Base-by-base conservation (phyloP, 2,329 filamentous ascomycete genomes). In the Hypoxylon sp. region DNA sequence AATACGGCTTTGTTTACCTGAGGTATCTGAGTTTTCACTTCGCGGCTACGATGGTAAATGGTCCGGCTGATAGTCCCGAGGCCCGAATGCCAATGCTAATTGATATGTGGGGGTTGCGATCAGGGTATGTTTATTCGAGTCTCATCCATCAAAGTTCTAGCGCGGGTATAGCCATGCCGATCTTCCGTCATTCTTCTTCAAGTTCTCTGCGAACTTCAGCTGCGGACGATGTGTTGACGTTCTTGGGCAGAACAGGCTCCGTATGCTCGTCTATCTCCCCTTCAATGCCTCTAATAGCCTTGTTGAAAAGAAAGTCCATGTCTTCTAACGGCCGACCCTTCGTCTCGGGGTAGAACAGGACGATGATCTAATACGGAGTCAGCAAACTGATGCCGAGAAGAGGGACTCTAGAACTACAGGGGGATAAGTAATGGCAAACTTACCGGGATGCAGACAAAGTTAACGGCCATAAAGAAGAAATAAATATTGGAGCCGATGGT, bases 381-480 rank as follows among this genome's bases (percentile, higher is more conserved):
- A 62, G 45, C 29, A 35, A 3, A 18, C 10, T 10, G 15, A 15
- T 13, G 13, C 33, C 11, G 3, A 26, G 27, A 2, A 9, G 2
- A 4, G 41, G 21, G 10, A 9, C n/a, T 35, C n/a, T 9, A 35
- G n/a, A 17, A 15, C 5, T n/a, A n/a, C n/a, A 35, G 31, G 3
- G 31, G 4, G n/a, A 18, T 35, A 9, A 17, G 4, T 7, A 15
- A 9, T 20, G 3, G 5, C n/a, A 33, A 8, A 26, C 64, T 50
- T 68, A 80, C 77, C 3, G 79, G 76, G 15, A 81, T 75, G 51
- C 77, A 82, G 10, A 73, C 70, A 5, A 82, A 48, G 62, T 83
- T 83, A 21, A 83, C 73, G 6, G 73, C 73, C 77, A 83, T 83
- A 66, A 86, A 85, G 58, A 85, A 80, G 61, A 85, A 85, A 68